Conservation (phyloP, 2,329 filamentous ascomycete species). For the Trichoderma atrobrunneum region DNA sequence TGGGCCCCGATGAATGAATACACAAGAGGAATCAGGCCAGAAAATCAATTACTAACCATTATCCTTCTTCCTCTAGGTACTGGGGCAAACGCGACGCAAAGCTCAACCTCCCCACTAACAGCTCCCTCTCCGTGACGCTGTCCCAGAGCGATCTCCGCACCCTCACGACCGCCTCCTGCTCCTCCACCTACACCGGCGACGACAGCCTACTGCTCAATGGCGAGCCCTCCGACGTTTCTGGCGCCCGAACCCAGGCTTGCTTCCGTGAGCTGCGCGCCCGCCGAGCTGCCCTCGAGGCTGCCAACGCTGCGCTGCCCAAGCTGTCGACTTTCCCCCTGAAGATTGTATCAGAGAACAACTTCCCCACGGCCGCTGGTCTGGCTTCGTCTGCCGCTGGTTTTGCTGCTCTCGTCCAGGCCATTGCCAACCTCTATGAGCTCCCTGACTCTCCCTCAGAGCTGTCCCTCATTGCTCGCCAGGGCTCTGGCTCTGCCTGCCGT, state of each 20-base stretch:
- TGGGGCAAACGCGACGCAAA: conserved; percentile 96
- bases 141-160: conserved; percentile 92
- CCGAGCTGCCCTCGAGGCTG: conserved; percentile 70
- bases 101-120: conserved; percentile 96
- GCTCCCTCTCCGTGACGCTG: conserved; percentile 93
- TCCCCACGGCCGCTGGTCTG: conserved; percentile 93
- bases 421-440: conserved; percentile 88
- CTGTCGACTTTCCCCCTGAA: conserved; percentile 74
- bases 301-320: conserved; percentile 73
- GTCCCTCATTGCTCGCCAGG: conserved; percentile 85
- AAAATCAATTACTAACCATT: background rate
- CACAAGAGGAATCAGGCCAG: background rate
- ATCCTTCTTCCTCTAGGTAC: conserved; percentile 45
- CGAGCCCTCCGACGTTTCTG: conserved; percentile 76
- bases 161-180: conserved; percentile 92
- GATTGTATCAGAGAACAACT: conserved; percentile 97
- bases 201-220: conserved; percentile 83
- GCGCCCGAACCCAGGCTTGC: conserved; percentile 90
- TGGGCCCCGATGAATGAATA: background rate
- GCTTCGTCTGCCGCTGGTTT: conserved; percentile 69
- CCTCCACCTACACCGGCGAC: conserved; percentile 60
- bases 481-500: conserved; percentile 90
- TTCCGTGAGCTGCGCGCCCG: conserved; percentile 80
- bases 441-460: conserved; percentile 78
- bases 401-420: conserved; percentile 72